Base-by-base conservation (phyloP, 139 green algal genomes). In the Parachlorella kessleri region DNA sequence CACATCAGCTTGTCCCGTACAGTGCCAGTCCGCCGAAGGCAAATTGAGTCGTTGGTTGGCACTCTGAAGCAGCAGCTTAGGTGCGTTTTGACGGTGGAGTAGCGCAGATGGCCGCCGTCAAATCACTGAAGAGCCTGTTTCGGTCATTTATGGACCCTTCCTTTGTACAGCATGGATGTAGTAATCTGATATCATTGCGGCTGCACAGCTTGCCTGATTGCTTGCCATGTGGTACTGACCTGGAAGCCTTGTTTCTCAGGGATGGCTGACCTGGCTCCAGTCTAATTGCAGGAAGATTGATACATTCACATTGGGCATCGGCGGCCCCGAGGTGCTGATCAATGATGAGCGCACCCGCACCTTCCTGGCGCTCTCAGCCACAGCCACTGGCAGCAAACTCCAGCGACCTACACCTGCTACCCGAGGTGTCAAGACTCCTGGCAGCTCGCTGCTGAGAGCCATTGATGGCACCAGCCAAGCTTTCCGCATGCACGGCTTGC, bases 321-420 rank as follows among this genome's bases (percentile, higher is more conserved):
- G 40, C 4, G 30, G 10, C 23, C 70, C 38, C 18, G 65, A 85
- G 36, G 73, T 88, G 21, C 68, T 90, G 18, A 30, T 79, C 24
- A 90, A 90, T 40, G 85, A 90, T 41, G 85, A 86, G 5, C 35
- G 55, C 9, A 88, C 68, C 8, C 75, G 85, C 41, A 90, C 85
- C 3, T 90, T 90, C 53, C 39, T 90, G 48, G 80, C 79, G 0
- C 30, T 90, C 30, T 23, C 66, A 23, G 75, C 72, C 6, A 21
- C 70, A 18, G 41, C 14, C 9, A 35, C n/a, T 2, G 36, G 40
- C n/a, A n/a, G n/a, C 18, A n/a, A n/a, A n/a, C n/a, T n/a, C n/a
- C n/a, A n/a, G n/a, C n/a, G n/a, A n/a, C n/a, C n/a, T n/a, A n/a
- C n/a, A n/a, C n/a, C n/a, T n/a, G n/a, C n/a, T n/a, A n/a, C n/a